Evolutionary conservation across 768 basidiomycete genomes (phyloP).

Genomic region (Suillus occidentalis): DNA sequence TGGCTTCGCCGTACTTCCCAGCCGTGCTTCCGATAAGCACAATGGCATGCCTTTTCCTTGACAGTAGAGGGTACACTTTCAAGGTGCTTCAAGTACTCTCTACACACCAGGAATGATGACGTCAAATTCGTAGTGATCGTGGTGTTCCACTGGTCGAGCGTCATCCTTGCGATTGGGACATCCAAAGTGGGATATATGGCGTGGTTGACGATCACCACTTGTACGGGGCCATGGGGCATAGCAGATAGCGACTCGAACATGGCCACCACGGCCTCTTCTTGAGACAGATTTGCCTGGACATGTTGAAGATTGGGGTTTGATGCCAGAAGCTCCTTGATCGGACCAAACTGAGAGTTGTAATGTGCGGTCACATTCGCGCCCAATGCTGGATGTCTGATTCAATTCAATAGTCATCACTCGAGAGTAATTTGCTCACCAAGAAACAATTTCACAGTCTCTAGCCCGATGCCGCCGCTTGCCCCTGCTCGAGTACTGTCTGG

Average conservation of each 20-base stretch:
- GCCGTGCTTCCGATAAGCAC: constrained; percentile 70
- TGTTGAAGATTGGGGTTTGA: constrained; percentile 35
- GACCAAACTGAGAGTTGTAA: constrained; percentile 53
- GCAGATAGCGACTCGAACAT: constrained; percentile 46
- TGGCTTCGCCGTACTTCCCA: constrained; percentile 71
- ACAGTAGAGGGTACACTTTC: constrained; percentile 35
- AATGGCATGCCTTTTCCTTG: constrained; percentile 58
- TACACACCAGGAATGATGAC: constrained; percentile 63
- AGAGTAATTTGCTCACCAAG: constrained; percentile 41
- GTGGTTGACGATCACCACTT: constrained; percentile 64
- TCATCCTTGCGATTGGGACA: constrained; percentile 55
- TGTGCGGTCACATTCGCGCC: constrained; percentile 73
- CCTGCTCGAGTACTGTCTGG: constrained; percentile 38
- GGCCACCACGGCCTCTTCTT: constrained; percentile 50
- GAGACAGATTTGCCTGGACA: constrained; percentile 56
- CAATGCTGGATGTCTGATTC: constrained; percentile 45
- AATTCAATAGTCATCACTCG: background rate
- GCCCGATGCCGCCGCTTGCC: constrained; percentile 75
- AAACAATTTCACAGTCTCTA: constrained; percentile 58
- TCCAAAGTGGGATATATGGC: constrained; percentile 47
- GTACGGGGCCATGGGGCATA: constrained; percentile 47
- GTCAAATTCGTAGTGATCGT: constrained; percentile 67
- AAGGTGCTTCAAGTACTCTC: constrained; percentile 56
- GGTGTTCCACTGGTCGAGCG: constrained; percentile 59
- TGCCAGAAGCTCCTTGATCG: constrained; percentile 42